Conservation (phyloP, 2,329 filamentous ascomycete species). For the Fusarium hainanense region DNA sequence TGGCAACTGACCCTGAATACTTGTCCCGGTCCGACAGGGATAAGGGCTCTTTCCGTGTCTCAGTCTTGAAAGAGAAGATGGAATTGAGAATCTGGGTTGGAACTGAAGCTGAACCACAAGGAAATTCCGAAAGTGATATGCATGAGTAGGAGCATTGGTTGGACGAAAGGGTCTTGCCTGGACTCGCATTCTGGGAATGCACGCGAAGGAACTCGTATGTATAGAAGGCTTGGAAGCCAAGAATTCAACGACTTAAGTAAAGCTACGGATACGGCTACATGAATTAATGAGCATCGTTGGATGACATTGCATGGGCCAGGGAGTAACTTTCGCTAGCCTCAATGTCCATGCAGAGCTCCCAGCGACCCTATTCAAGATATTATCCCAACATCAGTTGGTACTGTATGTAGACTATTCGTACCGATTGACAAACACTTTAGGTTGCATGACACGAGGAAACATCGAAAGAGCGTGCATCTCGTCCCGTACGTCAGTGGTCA, state of each 20-base stretch:
- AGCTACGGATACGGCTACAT: background rate
- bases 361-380: background rate
- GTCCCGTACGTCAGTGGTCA: slow-evolving; percentile 31
- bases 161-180: background rate
- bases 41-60: slow-evolving; percentile 35
- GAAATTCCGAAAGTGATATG: background rate
- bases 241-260: slow-evolving; percentile 3
- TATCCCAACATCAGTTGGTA: background rate
- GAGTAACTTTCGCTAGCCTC: background rate
- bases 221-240: background rate
- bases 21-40: slow-evolving; percentile 33
- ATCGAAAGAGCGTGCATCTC: slow-evolving; percentile 30
- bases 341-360: background rate
- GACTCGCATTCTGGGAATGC: background rate
- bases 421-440: slow-evolving; percentile 2
- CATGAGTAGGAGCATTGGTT: background rate
- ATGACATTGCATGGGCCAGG: slow-evolving; percentile 8
- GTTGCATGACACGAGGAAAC: slow-evolving; percentile 18
- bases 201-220: background rate
- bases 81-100: slow-evolving; percentile 16
- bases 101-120: background rate
- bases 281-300: background rate
- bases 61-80: slow-evolving; percentile 17
- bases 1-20: slow-evolving; percentile 23
- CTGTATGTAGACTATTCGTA: background rate